Base-by-base conservation (phyloP, 495 filamentous ascomycete genomes). In the Penicillium cosmopolitanum region DNA sequence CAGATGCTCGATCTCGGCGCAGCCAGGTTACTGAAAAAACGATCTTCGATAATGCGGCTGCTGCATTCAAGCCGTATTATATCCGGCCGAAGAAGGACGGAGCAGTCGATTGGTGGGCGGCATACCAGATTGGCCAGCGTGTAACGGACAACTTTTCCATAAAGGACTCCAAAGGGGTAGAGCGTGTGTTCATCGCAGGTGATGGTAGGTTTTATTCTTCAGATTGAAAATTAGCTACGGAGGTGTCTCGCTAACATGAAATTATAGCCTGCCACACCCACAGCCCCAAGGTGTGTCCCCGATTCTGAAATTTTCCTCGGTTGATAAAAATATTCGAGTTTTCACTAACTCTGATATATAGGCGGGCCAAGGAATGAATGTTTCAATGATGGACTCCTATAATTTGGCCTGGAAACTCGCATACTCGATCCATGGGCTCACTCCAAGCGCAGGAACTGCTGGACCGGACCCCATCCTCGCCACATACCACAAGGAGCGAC, bases 321-420 rank as follows among this genome's bases (percentile, higher is more conserved):
- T 31, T 31, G 5, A 31, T 31, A 9, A 6, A 6, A 7, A 8
- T 31, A 6, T 31, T 31, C 28, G 1, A 31, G 28, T 8, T 31
- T 31, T 9, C 25, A 31, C 28, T 31, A 8, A 31, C 28, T 31
- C 1, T 31, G 28, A 7, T 31, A 10, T 31, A 9, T 19, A 94
- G 77, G 90, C 90, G 23, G 92, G 90, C 7, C 91, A 94, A 77
- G 91, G 92, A 38, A 93, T 95, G 90, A 96, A 96, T 66, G 88
- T 91, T 5, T 89, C 88, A 1, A 91, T 96, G 80, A 85, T 93
- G 59, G 92, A 96, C 67, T 85, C 87, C 4, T 85, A 86, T 63
- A 95, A 96, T 64, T 78, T 96, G 4, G 90, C 86, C 5, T 96
- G 92, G 92, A 96, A 95, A 71, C 82, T 96, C 21, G 85, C 86